These are phyloP conservation scores for Annulohypoxylon bovei DNA, from an alignment of 495 filamentous ascomycete genomes.

Conservation along the genomic window DNA sequence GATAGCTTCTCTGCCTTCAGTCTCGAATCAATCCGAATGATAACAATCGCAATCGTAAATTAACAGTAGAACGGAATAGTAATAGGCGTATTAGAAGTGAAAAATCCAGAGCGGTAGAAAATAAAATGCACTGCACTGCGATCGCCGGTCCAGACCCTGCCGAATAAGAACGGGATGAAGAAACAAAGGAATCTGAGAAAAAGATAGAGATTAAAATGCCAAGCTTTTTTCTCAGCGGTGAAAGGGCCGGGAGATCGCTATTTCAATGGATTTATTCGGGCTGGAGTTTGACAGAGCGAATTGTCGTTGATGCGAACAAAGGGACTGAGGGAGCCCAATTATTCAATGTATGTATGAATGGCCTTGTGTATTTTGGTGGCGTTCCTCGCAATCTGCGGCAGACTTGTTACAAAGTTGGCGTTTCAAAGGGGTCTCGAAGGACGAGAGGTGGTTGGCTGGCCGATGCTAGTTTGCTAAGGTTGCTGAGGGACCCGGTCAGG, in stretches of 20 bases:
- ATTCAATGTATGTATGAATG: not conserved
- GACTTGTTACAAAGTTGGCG: slow-evolving; percentile 37
- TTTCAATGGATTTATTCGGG: slow-evolving; percentile 30
- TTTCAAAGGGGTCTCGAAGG: slow-evolving; percentile 37
- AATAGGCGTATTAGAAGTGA: slow-evolving; percentile 9
- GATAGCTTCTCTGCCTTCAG: slow-evolving; percentile 1
- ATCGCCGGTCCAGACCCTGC: slow-evolving; percentile 25
- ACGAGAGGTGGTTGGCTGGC: slow-evolving; percentile 19
- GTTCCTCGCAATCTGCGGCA: slow-evolving; percentile 34
- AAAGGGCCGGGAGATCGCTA: slow-evolving; percentile 20
- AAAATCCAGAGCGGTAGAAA: slow-evolving; percentile 1
- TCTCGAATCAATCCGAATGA: not conserved
- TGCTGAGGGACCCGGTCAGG: slow-evolving; percentile 7
- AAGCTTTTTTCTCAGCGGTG: slow-evolving; percentile 29
- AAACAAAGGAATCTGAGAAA: slow-evolving; percentile 5
- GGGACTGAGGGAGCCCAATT: slow-evolving; percentile 19
- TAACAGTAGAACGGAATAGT: not conserved
- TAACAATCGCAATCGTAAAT: not conserved
- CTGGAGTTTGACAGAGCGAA: not conserved
- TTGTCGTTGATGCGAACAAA: slow-evolving; percentile 1
- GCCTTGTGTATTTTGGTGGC: slow-evolving; percentile 12
- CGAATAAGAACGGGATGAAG: slow-evolving; percentile 4
- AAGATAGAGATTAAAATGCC: slow-evolving; percentile 30
- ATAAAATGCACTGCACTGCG: slow-evolving; percentile 34
- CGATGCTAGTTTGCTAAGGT: not conserved